Evolutionary conservation across 2,329 filamentous ascomycete genomes (phyloP).

Genomic region (Alternaria gansuensis): DNA sequence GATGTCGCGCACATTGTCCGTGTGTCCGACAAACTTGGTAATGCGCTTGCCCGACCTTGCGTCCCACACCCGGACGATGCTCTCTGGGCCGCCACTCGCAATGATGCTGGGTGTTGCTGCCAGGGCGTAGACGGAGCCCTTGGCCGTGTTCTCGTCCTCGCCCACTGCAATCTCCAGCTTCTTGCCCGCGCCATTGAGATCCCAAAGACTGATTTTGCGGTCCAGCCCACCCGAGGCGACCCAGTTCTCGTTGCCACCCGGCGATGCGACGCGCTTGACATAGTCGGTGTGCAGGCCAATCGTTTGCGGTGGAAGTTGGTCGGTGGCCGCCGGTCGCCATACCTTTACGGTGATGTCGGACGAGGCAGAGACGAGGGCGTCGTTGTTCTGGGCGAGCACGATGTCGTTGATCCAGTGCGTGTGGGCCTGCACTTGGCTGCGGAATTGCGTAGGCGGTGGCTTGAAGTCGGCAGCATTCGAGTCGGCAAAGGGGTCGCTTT

Average conservation of each 20-base stretch:
- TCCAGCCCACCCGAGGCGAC: slow-evolving; percentile 94
- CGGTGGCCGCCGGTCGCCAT: slow-evolving; percentile 78
- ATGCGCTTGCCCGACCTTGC: slow-evolving; percentile 86
- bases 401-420: slow-evolving; percentile 98
- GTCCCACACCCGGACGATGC: slow-evolving; percentile 92
- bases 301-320: slow-evolving; percentile 72
- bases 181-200: slow-evolving; percentile 86
- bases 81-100: slow-evolving; percentile 93
- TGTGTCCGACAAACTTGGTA: slow-evolving; percentile 96
- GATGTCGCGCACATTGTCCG: slow-evolving; percentile 91
- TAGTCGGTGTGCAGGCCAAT: slow-evolving; percentile 96
- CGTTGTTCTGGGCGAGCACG: slow-evolving; percentile 77
- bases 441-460: slow-evolving; percentile 62
- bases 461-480: slow-evolving; percentile 45
- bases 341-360: slow-evolving; percentile 94
- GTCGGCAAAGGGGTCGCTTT: slow-evolving; percentile 56
- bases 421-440: slow-evolving; percentile 77
- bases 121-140: slow-evolving; percentile 94
- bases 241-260: slow-evolving; percentile 76
- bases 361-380: slow-evolving; percentile 84
- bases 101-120: slow-evolving; percentile 81
- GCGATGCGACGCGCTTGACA: slow-evolving; percentile 90
- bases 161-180: slow-evolving; percentile 84
- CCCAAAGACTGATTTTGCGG: slow-evolving; percentile 91
- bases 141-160: slow-evolving; percentile 82